A percentile compares a stretch with the other conserved stretches of the same genome.
These are phyloP conservation scores for Periglandula ipomoeae DNA, from an alignment of 2,329 filamentous ascomycete species.

Conservation along the genomic window DNA sequence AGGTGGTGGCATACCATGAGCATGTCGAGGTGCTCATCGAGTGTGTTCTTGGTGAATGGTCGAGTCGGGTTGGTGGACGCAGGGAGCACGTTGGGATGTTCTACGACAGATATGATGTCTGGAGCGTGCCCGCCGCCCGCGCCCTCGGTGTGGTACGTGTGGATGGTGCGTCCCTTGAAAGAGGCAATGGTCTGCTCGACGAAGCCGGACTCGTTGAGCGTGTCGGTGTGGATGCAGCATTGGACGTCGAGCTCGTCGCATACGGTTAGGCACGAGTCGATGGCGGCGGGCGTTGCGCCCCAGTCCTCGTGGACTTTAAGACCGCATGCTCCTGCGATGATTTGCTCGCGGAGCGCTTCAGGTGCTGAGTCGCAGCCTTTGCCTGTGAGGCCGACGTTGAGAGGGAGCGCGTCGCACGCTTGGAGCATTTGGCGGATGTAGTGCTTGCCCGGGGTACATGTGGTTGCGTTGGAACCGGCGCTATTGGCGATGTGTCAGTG, in stretches of 20 bases:
- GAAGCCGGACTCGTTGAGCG: conserved; percentile 94
- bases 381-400: conserved; percentile 86
- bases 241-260: conserved; percentile 91
- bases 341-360: conserved; percentile 66
- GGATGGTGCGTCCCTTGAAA: conserved; percentile 79
- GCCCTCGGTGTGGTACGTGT: conserved; percentile 95
- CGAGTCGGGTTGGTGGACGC: conserved; percentile 88
- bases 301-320: conserved; percentile 96
- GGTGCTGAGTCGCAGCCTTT: conserved; percentile 83
- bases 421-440: conserved; percentile 87
- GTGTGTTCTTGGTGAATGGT: conserved; percentile 82
- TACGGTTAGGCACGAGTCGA: conserved; percentile 75
- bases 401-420: conserved; percentile 67
- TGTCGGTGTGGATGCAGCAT: conserved; percentile 91
- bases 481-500: conserved; percentile 29
- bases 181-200: conserved; percentile 85
- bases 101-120: conserved; percentile 90
- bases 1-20: conserved; percentile 97
- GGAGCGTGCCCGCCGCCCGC: conserved; percentile 91
- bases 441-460: conserved; percentile 78
- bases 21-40: conserved; percentile 97
- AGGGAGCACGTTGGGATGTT: conserved; percentile 79
- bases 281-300: conserved; percentile 84
- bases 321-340: conserved; percentile 75
- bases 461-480: conserved; percentile 84